phyloP scores from a whole-genome alignment of 169 alveolate genomes.

The Eimeria brunetti region DNA sequence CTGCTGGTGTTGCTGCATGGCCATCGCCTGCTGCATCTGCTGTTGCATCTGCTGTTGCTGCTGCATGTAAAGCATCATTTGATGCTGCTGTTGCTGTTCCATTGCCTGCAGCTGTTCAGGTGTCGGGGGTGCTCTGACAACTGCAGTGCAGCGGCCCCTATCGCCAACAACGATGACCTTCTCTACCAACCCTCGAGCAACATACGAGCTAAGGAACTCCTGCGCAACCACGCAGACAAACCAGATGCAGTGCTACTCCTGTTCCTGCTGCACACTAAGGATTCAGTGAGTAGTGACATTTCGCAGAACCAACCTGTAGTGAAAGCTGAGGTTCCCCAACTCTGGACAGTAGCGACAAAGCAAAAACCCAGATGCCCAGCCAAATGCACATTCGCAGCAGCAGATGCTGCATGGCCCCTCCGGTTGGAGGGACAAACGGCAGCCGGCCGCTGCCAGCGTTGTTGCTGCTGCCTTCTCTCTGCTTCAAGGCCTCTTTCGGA shows the following conservation, averaged over 20 bases:
- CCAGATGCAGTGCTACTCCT: neutral
- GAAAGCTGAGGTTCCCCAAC: constrained; percentile 68
- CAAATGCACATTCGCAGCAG: constrained; percentile 56
- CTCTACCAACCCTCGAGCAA: constrained; percentile 77
- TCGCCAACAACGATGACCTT: constrained; percentile 72
- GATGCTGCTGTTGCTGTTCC: constrained; percentile 47
- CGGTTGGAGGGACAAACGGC: constrained; percentile 49
- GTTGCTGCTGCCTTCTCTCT: constrained; percentile 15
- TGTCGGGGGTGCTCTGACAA: constrained; percentile 61
- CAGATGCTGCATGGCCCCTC: constrained; percentile 71
- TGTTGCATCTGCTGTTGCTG: constrained; percentile 50
- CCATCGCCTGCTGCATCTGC: constrained; percentile 5
- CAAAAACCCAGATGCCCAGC: constrained; percentile 67
- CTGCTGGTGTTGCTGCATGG: constrained; percentile 33
- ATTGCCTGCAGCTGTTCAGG: constrained; percentile 48
- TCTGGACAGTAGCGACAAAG: constrained; percentile 31
- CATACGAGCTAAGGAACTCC: constrained; percentile 72
- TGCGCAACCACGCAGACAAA: constrained; percentile 19
- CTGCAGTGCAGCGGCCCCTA: constrained; percentile 74
- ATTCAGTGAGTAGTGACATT: neutral
- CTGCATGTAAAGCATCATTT: constrained; percentile 11
- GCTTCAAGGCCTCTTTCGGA: constrained; percentile 47
- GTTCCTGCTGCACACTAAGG: neutral
- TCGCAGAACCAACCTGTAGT: constrained; percentile 36
- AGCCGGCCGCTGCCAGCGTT: constrained; percentile 54